Evolutionary conservation across 805 yeast genomes (phyloP), one percentile per base, ranked within the genome.

Genomic region (Wickerhamiella dianesei): DNA sequence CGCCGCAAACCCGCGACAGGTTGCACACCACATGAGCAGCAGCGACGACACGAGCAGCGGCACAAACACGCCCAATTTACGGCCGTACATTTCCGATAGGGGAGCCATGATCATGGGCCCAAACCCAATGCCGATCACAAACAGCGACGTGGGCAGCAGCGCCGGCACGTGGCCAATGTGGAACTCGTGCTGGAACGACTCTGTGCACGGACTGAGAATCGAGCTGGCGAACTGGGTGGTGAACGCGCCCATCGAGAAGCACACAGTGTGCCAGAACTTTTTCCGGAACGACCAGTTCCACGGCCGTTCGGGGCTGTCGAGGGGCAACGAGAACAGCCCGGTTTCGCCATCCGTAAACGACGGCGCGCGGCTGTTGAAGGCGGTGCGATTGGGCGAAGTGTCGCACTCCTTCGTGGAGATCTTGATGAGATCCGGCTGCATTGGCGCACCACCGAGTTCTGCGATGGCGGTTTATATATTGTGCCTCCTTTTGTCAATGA

Each of bases 31-130:
- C 32, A 53, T 49, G 21, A 41, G 35, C 4, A 54, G 41, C 9
- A 73, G 52, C 9, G 53, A 48, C 21, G 50, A 41, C 1, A 51
- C 21, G 19, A 80, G 64, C 6, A 72, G 61, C 2, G 82, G 73
- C 2, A 74, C 54, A 1, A 80, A 53, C 43, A 79, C 55, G 4
- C 80, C 75, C n/a, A 72, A 63, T 59, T 74, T 73, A 61, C 94
- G 67, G 40, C 94, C 92, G 54, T 72, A 82, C 36, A 82, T 57
- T 62, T 85, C 95, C n/a, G 88, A 79, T 32, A 84, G 61, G 3
- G 95, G 95, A 29, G 92, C 95, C 82, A 89, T 87, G 40, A 85
- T 58, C 42, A 86, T 69, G 3, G 97, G 96, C 21, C 96, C 96
- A 0, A 86, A 73, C 1, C 95, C 95, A 64, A 86, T 87, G 13